These are phyloP conservation scores for Euphrasia arctica DNA, from an alignment of 305 asterid species.

Conservation along the genomic window DNA sequence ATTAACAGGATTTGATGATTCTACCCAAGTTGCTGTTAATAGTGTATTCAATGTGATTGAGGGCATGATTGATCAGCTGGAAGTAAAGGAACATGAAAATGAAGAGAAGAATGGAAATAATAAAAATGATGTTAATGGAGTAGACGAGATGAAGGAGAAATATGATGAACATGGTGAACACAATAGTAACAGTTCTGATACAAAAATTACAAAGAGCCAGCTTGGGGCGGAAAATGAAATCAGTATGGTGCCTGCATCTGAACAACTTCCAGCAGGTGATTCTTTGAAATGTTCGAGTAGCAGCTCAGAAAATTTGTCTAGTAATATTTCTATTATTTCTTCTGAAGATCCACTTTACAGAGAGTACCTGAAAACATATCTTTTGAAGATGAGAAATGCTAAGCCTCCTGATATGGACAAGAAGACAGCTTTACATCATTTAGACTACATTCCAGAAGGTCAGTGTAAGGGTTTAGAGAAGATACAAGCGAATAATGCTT, in stretches of 20 bases:
- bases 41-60: slow-evolving; percentile 82
- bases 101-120: slow-evolving; percentile 31
- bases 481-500: slow-evolving; percentile 36
- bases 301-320: slow-evolving; percentile 35
- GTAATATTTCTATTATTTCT: slow-evolving; percentile 33
- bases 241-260: slow-evolving; percentile 28
- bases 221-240: slow-evolving; percentile 32
- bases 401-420: slow-evolving; percentile 41
- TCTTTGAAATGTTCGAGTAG: slow-evolving; percentile 33
- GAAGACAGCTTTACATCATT: slow-evolving; percentile 49
- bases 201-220: slow-evolving; percentile 31
- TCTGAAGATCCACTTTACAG: slow-evolving; percentile 50
- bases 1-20: slow-evolving; percentile 82
- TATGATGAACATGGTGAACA: slow-evolving; percentile 19
- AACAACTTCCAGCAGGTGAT: slow-evolving; percentile 38
- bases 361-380: slow-evolving; percentile 46
- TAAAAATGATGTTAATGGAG: slow-evolving; percentile 32
- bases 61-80: slow-evolving; percentile 78
- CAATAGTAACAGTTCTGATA: slow-evolving; percentile 23
- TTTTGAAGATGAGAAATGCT: slow-evolving; percentile 43
- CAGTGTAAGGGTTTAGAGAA: slow-evolving; percentile 69
- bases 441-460: slow-evolving; percentile 72
- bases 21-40: slow-evolving; percentile 93
- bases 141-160: slow-evolving; percentile 32
- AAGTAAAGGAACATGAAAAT: slow-evolving; percentile 45